phyloP scores from a whole-genome alignment of 306 rosid genomes.

The Rosa rugosa region DNA sequence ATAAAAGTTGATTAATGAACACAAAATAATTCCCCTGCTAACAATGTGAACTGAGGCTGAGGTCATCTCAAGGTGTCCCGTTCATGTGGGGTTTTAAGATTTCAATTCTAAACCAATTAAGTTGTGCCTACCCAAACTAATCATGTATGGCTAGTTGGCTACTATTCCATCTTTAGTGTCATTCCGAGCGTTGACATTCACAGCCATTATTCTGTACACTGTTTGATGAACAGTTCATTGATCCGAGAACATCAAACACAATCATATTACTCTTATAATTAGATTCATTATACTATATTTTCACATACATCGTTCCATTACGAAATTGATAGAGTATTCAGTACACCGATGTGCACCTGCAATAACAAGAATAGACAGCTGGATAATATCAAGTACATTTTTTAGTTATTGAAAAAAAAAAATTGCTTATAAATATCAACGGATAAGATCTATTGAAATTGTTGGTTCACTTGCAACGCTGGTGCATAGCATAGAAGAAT shows the following conservation, averaged over 20 bases:
- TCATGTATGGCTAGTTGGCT: not conserved
- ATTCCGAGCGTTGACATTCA: constrained; percentile 42
- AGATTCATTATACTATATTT: not conserved
- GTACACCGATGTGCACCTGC: no score
- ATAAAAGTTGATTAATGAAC: not conserved
- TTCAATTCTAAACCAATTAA: not conserved
- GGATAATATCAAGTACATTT: no score
- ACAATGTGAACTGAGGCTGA: constrained; percentile 1
- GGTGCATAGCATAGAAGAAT: no score
- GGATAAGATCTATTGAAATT: no score
- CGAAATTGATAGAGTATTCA: no score
- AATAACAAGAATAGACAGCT: no score
- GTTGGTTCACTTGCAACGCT: no score
- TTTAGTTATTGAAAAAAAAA: no score
- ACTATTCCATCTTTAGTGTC: constrained; percentile 10
- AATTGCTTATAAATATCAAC: no score
- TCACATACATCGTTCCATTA: not conserved
- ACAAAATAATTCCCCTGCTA: not conserved
- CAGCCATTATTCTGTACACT: constrained; percentile 9
- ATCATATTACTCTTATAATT: not conserved
- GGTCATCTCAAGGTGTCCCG: constrained; percentile 16
- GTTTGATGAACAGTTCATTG: not conserved
- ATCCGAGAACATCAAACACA: not conserved
- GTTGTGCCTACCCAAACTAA: constrained; percentile 17
- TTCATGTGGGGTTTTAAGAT: constrained; percentile 19